Evolutionary conservation across 306 rosid species (phyloP).

Genomic region (Lathyrus aphaca): DNA sequence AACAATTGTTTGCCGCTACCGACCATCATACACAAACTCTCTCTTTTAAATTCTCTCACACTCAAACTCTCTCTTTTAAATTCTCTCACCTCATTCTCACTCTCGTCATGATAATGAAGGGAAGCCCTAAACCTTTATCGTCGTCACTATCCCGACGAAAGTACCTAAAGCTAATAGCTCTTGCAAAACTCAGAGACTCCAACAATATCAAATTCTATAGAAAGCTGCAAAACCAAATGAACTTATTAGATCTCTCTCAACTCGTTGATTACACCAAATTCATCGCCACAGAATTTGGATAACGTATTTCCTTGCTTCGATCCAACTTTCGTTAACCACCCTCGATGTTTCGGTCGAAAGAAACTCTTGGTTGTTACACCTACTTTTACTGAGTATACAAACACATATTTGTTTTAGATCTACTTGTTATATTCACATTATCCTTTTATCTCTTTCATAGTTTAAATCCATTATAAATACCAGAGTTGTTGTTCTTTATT

Average conservation of each 20-base stretch:
- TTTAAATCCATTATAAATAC: background rate
- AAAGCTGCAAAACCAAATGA: too few species aligned
- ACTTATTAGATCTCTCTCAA: background rate
- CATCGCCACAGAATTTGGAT: background rate
- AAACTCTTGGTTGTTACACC: slow-evolving; percentile 45
- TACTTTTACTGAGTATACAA: background rate
- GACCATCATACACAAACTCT: background rate
- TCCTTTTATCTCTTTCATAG: background rate
- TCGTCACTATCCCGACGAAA: background rate
- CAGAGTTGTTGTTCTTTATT: background rate
- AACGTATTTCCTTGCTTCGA: slow-evolving; percentile 38
- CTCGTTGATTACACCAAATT: background rate
- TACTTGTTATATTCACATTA: background rate
- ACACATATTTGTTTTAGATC: background rate
- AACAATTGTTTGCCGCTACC: background rate
- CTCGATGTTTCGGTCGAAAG: slow-evolving; percentile 39
- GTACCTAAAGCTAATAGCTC: slow-evolving; percentile 2
- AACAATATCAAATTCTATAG: background rate
- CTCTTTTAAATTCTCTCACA: background rate
- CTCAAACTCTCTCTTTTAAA: too few species aligned
- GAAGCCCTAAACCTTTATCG: background rate
- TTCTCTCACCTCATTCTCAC: background rate
- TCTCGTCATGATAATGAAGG: background rate
- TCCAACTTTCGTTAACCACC: slow-evolving; percentile 6
- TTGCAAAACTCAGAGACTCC: background rate